Conservation (phyloP, 202 grass and related monocot genomes). For the Setaria viridis region DNA sequence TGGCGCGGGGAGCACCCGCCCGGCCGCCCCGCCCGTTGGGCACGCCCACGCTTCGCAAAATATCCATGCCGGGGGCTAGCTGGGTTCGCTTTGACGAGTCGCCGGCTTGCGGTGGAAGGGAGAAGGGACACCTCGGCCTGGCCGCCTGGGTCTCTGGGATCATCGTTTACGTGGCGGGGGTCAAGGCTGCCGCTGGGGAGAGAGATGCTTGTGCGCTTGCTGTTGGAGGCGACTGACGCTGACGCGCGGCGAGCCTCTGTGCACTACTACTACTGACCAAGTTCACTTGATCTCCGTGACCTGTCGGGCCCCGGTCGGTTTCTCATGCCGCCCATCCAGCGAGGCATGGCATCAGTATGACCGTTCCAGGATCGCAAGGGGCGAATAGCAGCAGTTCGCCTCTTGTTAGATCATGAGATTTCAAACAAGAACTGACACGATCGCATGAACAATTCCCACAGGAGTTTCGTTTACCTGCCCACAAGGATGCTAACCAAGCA, state of each 20-base stretch:
- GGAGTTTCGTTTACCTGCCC: no score
- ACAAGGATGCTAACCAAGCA: no score
- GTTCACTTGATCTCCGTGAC: conserved; percentile 20
- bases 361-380: background rate
- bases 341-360: background rate
- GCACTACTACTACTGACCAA: background rate
- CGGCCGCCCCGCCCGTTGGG: background rate
- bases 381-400: background rate
- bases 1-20: background rate
- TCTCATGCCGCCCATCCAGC: background rate
- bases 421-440: background rate
- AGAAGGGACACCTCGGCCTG: background rate
- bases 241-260: background rate
- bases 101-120: background rate
- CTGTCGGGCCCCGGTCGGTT: background rate
- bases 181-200: background rate
- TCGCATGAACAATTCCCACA: no score
- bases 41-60: background rate
- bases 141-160: no score
- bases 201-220: no score
- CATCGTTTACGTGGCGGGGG: background rate
- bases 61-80: background rate
- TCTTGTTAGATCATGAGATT: background rate
- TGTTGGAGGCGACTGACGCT: background rate
- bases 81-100: conserved; percentile 14